Evolutionary conservation across 306 rosid species (phyloP), one percentile per base, ranked within the genome.

Genomic region (Pueraria montana): DNA sequence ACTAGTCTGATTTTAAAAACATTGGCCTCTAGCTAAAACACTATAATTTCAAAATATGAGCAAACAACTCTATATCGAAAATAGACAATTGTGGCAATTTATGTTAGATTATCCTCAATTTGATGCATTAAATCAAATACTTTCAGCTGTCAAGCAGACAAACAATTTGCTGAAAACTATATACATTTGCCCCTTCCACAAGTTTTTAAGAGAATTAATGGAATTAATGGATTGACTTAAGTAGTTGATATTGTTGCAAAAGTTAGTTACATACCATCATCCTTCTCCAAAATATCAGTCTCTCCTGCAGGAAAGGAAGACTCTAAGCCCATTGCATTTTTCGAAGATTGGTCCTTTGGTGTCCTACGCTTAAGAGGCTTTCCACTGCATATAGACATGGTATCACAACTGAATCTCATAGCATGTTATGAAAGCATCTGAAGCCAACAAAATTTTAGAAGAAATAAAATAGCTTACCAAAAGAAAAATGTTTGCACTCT

Each of bases 401-500:
- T 55, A 53, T 50, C 63, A 14, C 72, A 72, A 48, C 45, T 72
- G 76, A 81, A 81, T 78, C 65, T 63, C 59, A 70, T n/a, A 58
- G 83, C 77, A 80, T 46, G 30, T 24, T 76, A 65, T 64, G 63
- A 73, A 74, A 20, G 23, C 62, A 76, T 79, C 62, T 18, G n/a
- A 18, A 42, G 46, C 56, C 46, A 74, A 80, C 36, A 38, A 77
- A 78, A 59, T 16, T 46, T 23, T 70, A 66, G 62, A 66, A 49
- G 27, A 85, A 80, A 27, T 12, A 52, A 67, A 67, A 46, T 58
- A 17, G 84, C 91, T 88, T 75, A 89, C 98, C 89, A 89, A 71
- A 86, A 89, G 82, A 84, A 79, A 81, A 92, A 92, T 56, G 92
- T 89, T 74, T 92, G 91, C 56, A 78, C 83, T 83, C 91, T 94